These are phyloP conservation scores for Pogostemon cablin DNA, from an alignment of 257 asterid species.

Conservation along the genomic window DNA sequence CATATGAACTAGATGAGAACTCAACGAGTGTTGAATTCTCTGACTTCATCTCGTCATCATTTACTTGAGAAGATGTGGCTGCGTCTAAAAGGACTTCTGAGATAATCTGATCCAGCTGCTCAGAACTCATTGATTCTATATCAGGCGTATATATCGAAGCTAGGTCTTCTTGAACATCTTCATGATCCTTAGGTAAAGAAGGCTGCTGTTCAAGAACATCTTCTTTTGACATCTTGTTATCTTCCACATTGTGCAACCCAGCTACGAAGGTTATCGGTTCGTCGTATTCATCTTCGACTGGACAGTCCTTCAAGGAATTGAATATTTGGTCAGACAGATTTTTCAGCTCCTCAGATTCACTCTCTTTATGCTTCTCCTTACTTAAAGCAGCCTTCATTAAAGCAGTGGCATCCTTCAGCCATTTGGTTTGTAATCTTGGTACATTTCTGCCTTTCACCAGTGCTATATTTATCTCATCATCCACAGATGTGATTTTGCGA, in stretches of 20 bases:
- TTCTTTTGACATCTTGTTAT: neutral
- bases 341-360: neutral
- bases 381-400: neutral
- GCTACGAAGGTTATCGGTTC: neutral
- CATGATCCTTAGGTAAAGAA: no score
- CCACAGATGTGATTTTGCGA: neutral
- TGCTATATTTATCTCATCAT: neutral
- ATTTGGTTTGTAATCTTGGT: neutral
- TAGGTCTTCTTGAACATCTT: no score
- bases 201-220: no score
- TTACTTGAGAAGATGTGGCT: constrained; percentile 13
- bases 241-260: neutral
- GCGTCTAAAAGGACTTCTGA: neutral
- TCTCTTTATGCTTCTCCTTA: neutral
- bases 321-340: neutral
- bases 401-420: constrained; percentile 11
- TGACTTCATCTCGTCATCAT: neutral
- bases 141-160: no score
- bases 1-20: no score
- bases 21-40: no score
- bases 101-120: no score
- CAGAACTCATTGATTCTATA: no score
- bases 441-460: neutral
- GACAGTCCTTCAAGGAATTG: neutral
- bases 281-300: neutral